Conservation (phyloP, 805 yeast species). For the Wickerhamiella siamensis region DNA sequence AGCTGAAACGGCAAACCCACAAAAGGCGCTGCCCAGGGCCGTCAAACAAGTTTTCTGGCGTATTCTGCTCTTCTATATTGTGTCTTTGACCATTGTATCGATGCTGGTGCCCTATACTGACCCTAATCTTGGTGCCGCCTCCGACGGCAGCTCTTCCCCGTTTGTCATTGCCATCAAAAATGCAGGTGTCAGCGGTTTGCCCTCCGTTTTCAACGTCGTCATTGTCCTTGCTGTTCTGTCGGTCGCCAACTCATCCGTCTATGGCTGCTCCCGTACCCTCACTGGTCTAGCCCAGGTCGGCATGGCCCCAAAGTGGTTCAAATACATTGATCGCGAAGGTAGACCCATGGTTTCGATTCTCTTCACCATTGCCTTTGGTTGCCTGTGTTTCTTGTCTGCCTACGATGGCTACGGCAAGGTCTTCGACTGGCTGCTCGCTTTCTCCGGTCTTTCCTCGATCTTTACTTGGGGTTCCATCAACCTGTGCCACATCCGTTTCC, state of each 20-base stretch:
- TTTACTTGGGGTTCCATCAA: constrained; percentile 71
- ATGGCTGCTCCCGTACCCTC: constrained; percentile 54
- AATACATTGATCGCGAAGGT: constrained; percentile 63
- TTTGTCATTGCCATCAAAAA: constrained; percentile 56
- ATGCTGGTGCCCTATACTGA: constrained; percentile 59
- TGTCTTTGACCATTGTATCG: constrained; percentile 41
- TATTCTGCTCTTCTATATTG: constrained; percentile 54
- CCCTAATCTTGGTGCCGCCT: constrained; percentile 34
- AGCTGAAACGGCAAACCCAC: constrained; percentile 60
- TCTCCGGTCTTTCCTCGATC: constrained; percentile 63
- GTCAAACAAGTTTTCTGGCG: constrained; percentile 78
- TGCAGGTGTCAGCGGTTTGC: constrained; percentile 53
- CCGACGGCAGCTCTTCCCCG: constrained; percentile 56
- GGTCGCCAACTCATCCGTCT: constrained; percentile 61
- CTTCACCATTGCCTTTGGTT: constrained; percentile 34
- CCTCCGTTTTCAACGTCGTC: constrained; percentile 57
- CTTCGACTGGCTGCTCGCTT: constrained; percentile 63
- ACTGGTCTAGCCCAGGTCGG: constrained; percentile 55
- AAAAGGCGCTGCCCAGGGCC: constrained; percentile 53
- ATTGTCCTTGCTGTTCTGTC: constrained; percentile 54
- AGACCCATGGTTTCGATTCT: constrained; percentile 60
- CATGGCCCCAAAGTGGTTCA: constrained; percentile 44
- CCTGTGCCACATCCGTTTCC: constrained; percentile 53
- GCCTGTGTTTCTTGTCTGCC: constrained; percentile 49
- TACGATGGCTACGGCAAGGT: constrained; percentile 35